Evolutionary conservation across 768 basidiomycete genomes (phyloP), one percentile per base, ranked within the genome.

Genomic region (Galerina sulciceps): DNA sequence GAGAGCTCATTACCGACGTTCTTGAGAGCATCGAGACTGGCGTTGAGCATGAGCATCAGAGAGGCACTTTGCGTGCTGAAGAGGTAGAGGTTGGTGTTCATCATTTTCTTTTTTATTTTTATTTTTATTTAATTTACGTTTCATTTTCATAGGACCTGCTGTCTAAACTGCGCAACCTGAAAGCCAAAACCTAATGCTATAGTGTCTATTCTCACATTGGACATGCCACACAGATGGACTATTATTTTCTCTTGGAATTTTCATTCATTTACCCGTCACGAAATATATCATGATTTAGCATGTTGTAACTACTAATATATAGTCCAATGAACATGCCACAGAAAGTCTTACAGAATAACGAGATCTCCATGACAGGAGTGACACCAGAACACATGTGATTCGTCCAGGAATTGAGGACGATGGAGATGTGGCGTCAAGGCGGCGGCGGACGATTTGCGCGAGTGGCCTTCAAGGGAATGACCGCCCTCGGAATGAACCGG

Each of bases 301-400:
- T 38, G 38, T 41, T 51, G 57, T 58, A 62, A 43, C 48, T 62
- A 55, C 23, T 55, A n/a, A n/a, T n/a, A 42, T 44, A 58, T 49
- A 52, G 36, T 49, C 51, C 55, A 56, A 52, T 50, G 26, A 56
- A 55, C 41, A 43, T 59, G 15, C 37, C 54, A 17, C 36, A 34
- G 36, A 40, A 56, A 36, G 62, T 60, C 41, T 70, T 73, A 91
- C 58, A 94, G 74, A 60, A 94, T 86, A 40, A 94, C 90, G 40
- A 94, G 74, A 71, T 94, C 92, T 46, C 92, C 92, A 48, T 76
- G 79, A 79, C 92, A 94, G 17, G 89, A 85, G 67, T 86, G 82
- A 75, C 92, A 94, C 91, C 93, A 94, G 75, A 94, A 94, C 15
- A 94, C 85, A 69, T 94, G 92, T 23, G 91, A 86, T 64, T 94